phyloP scores from a whole-genome alignment of 306 rosid species.

The Begonia loranthoides region DNA sequence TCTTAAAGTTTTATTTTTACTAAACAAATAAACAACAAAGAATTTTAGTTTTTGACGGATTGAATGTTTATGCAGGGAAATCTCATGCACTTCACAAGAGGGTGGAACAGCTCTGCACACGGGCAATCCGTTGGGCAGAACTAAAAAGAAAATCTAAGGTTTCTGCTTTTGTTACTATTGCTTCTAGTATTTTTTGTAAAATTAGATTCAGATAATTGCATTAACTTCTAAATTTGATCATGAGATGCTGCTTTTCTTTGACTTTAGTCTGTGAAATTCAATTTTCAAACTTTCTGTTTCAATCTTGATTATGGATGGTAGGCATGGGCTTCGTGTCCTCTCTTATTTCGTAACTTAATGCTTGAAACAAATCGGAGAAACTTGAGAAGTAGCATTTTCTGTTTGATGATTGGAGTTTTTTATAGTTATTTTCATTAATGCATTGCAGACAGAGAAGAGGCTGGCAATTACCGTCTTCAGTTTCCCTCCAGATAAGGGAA shows the following conservation, averaged over 20 bases:
- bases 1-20: neutral
- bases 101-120: conserved; percentile 45
- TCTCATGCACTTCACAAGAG: conserved; percentile 62
- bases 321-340: too few relatives aligned
- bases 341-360: too few relatives aligned
- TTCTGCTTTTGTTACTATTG: neutral
- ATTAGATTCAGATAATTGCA: neutral
- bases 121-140: conserved; percentile 51
- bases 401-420: too few relatives aligned
- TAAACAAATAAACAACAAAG: neutral
- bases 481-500: conserved; percentile 99
- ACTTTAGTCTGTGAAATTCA: too few relatives aligned
- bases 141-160: conserved; percentile 44
- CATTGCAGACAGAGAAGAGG: conserved; percentile 61
- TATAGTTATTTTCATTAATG: too few relatives aligned
- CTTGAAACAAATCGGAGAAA: too few relatives aligned
- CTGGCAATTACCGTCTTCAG: conserved; percentile 93
- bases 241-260: neutral
- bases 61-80: conserved; percentile 31
- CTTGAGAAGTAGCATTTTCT: too few relatives aligned
- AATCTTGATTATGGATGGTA: neutral
- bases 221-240: neutral
- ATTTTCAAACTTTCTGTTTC: neutral
- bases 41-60: neutral
- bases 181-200: too few relatives aligned